Evolutionary conservation across 2,329 filamentous ascomycete species (phyloP).

Genomic region (Lecanoromycetidae sp.): DNA sequence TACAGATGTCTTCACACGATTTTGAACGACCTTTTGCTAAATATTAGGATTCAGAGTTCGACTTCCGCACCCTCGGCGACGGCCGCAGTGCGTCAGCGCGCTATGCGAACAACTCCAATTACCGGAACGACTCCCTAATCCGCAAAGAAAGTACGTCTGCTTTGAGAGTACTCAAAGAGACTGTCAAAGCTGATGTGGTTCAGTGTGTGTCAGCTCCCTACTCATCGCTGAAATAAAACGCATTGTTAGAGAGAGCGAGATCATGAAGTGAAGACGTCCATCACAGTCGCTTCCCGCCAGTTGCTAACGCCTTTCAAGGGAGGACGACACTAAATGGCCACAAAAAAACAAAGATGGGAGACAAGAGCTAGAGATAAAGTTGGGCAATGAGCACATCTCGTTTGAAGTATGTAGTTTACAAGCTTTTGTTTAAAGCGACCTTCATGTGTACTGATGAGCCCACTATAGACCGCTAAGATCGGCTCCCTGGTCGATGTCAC

Average conservation of each 20-base stretch:
- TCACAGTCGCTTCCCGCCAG: not conserved
- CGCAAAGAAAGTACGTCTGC: conserved; percentile 84
- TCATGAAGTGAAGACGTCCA: conserved; percentile 69
- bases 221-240: conserved; percentile 91
- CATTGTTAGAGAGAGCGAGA: conserved; percentile 94
- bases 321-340: conserved; percentile 97
- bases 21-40: conserved; percentile 5
- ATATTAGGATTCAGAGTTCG: conserved; percentile 63
- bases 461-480: conserved; percentile 79
- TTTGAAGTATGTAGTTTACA: conserved; percentile 63
- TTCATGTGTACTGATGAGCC: conserved; percentile 20
- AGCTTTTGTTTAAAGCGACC: not conserved
- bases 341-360: conserved; percentile 98
- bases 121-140: conserved; percentile 95
- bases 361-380: conserved; percentile 86
- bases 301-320: conserved; percentile 43
- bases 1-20: conserved; percentile 28
- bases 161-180: not conserved
- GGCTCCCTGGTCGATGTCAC: conserved; percentile 93
- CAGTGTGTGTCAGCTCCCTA: conserved; percentile 90
- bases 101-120: conserved; percentile 99
- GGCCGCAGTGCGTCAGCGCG: conserved; percentile 85
- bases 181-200: conserved; percentile 18
- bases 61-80: conserved; percentile 84
- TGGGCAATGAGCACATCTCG: conserved; percentile 92